A percentile compares a stretch with the other conserved stretches of the same genome.
Evolutionary conservation across 805 yeast genomes (phyloP).

Genomic region (Candida suzukii): DNA sequence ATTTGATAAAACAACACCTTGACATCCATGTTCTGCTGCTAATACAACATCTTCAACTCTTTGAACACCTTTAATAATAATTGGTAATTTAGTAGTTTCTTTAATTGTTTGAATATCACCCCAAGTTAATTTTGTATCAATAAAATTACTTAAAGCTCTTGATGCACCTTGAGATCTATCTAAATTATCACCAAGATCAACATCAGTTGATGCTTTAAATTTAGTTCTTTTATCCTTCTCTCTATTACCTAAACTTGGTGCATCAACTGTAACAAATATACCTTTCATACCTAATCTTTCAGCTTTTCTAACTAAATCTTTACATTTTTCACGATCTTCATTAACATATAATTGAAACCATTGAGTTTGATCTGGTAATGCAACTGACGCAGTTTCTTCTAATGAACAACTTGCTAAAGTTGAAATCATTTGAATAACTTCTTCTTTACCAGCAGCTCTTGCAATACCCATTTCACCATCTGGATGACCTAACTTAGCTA

Average conservation of each 20-base stretch:
- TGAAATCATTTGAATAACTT: slow-evolving; percentile 83
- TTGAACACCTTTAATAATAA: slow-evolving; percentile 79
- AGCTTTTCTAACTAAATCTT: slow-evolving; percentile 58
- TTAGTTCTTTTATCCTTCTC: slow-evolving; percentile 36
- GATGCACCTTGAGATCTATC: slow-evolving; percentile 81
- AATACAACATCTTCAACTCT: slow-evolving; percentile 68
- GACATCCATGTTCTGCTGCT: slow-evolving; percentile 66
- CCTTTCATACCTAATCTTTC: slow-evolving; percentile 73
- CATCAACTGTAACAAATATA: slow-evolving; percentile 84
- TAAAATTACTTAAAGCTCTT: slow-evolving; percentile 77
- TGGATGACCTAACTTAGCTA: slow-evolving; percentile 86
- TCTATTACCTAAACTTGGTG: slow-evolving; percentile 85
- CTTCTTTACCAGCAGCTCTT: slow-evolving; percentile 68
- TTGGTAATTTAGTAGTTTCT: slow-evolving; percentile 53
- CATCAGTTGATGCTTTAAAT: slow-evolving; percentile 36
- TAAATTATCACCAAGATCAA: slow-evolving; percentile 35
- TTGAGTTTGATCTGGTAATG: slow-evolving; percentile 60
- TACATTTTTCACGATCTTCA: slow-evolving; percentile 60
- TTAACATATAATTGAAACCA: slow-evolving; percentile 90
- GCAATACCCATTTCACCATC: slow-evolving; percentile 90
- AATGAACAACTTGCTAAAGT: slow-evolving; percentile 84
- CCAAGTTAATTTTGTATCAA: slow-evolving; percentile 65
- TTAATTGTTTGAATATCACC: slow-evolving; percentile 53
- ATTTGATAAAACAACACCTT: slow-evolving; percentile 78
- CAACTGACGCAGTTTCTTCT: slow-evolving; percentile 76